These are phyloP conservation scores for Pichia sporocuriosa DNA, from an alignment of 805 yeast genomes.

Conservation along the genomic window DNA sequence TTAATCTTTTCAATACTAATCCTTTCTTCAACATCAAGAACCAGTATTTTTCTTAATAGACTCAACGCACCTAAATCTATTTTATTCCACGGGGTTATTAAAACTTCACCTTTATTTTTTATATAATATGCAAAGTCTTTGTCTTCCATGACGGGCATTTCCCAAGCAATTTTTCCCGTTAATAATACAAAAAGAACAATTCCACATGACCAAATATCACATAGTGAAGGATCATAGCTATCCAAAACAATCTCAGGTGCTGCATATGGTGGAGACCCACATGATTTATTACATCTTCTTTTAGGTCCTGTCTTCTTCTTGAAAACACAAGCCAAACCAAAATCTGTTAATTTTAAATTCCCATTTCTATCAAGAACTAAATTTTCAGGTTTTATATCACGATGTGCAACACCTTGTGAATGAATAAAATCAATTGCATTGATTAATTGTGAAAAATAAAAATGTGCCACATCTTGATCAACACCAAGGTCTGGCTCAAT, in stretches of 20 bases:
- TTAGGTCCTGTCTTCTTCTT: slow-evolving; percentile 41
- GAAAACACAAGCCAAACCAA: slow-evolving; percentile 65
- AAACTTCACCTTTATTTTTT: slow-evolving; percentile 39
- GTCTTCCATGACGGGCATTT: slow-evolving; percentile 47
- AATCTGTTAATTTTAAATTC: slow-evolving; percentile 67
- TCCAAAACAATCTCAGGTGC: slow-evolving; percentile 63
- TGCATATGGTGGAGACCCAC: slow-evolving; percentile 73
- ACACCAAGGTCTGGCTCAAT: slow-evolving; percentile 72
- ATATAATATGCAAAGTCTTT: slow-evolving; percentile 32
- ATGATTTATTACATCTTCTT: slow-evolving; percentile 43
- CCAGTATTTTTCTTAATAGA: slow-evolving; percentile 45
- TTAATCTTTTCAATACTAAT: slow-evolving; percentile 35
- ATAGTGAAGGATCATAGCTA: slow-evolving; percentile 46
- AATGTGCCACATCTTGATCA: slow-evolving; percentile 57
- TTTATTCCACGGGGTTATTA: slow-evolving; percentile 48
- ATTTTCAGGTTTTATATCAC: slow-evolving; percentile 67
- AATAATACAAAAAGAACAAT: slow-evolving; percentile 54
- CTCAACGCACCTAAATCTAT: slow-evolving; percentile 44
- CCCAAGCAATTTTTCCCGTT: slow-evolving; percentile 70
- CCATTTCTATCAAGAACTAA: slow-evolving; percentile 57
- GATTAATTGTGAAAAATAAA: slow-evolving; percentile 60
- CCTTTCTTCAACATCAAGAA: slow-evolving; percentile 41
- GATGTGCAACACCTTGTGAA: slow-evolving; percentile 55
- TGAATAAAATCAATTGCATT: slow-evolving; percentile 58
- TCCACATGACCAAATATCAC: slow-evolving; percentile 70